Percentiles rank a stretch among this genome's conserved stretches.
phyloP scores from a whole-genome alignment of 176 grass and related monocot genomes.

The Chloris gayana region DNA sequence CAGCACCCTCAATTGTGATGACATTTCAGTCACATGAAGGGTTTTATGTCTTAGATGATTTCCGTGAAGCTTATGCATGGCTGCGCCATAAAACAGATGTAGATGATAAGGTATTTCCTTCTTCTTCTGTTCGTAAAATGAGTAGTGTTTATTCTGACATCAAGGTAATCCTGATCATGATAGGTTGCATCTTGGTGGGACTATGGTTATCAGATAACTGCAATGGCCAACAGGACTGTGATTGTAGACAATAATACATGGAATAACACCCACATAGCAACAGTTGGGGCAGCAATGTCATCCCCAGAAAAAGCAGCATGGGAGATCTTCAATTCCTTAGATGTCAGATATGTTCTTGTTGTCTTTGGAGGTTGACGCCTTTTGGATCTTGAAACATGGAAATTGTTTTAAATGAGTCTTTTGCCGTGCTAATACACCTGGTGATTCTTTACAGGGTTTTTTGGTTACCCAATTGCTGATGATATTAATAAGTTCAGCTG shows the following conservation, averaged over 20 bases:
- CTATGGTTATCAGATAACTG: slow-evolving; percentile 99
- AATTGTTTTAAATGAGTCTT: slow-evolving; percentile 39
- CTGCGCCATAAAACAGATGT: slow-evolving; percentile 96
- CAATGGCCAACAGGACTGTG: slow-evolving; percentile 98
- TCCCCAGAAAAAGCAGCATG: slow-evolving; percentile 97
- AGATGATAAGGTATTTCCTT: slow-evolving; percentile 84
- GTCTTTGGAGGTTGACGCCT: slow-evolving; percentile 86
- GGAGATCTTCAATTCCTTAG: slow-evolving; percentile 96
- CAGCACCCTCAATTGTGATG: slow-evolving; percentile 92
- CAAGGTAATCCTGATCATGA: neutral
- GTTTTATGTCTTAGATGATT: slow-evolving; percentile 98
- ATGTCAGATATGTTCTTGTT: slow-evolving; percentile 99
- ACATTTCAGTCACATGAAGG: slow-evolving; percentile 88
- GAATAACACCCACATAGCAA: slow-evolving; percentile 99
- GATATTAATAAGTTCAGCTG: slow-evolving; percentile 99
- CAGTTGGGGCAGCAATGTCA: slow-evolving; percentile 98
- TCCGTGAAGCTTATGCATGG: slow-evolving; percentile 99
- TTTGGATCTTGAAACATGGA: neutral
- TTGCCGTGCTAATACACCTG: neutral
- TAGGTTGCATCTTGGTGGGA: slow-evolving; percentile 99
- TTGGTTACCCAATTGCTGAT: slow-evolving; percentile 95
- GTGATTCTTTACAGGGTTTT: slow-evolving; percentile 72
- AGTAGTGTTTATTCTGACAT: too few species aligned
- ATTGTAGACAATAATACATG: slow-evolving; percentile 99
- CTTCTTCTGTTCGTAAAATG: neutral